These are phyloP conservation scores for Medicago ruthenica DNA, from an alignment of 306 rosid genomes.

Conservation along the genomic window DNA sequence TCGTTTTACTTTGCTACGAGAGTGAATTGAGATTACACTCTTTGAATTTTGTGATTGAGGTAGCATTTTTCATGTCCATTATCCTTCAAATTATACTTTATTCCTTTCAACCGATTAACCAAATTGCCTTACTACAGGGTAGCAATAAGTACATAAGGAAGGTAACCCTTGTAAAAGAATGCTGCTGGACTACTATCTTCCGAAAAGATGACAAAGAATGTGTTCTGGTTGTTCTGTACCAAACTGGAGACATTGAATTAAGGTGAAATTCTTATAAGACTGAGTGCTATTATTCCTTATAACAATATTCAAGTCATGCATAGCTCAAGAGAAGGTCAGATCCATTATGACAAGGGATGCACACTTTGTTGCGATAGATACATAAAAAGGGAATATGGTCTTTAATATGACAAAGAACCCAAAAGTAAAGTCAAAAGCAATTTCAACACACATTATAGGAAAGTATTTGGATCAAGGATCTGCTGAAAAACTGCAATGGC, in stretches of 20 bases:
- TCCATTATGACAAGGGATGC: conserved; percentile 59
- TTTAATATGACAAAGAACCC: conserved; percentile 50
- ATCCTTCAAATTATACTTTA: conserved; percentile 32
- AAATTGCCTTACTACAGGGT: conserved; percentile 58
- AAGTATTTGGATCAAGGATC: conserved; percentile 48
- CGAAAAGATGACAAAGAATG: conserved; percentile 68
- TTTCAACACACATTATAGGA: conserved; percentile 73
- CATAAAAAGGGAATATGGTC: conserved; percentile 57
- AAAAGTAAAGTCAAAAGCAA: conserved; percentile 56
- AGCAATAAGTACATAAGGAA: conserved; percentile 55
- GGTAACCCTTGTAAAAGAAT: conserved; percentile 65
- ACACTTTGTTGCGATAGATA: conserved; percentile 55
- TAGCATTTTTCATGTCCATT: conserved; percentile 46
- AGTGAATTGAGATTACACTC: conserved; percentile 63
- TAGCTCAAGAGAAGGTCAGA: background rate
- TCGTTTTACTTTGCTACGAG: conserved; percentile 74
- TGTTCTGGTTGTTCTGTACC: conserved; percentile 68
- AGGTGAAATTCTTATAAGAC: conserved; percentile 59
- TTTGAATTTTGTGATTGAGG: conserved; percentile 68
- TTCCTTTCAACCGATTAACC: conserved; percentile 42
- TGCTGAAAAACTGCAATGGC: conserved; percentile 44
- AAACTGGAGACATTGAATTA: conserved; percentile 77
- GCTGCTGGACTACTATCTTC: conserved; percentile 77
- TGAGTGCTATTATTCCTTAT: conserved; percentile 27
- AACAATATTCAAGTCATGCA: conserved; percentile 9